These are phyloP conservation scores for Yamagishiella unicocca DNA, from an alignment of 139 green algal species.

Conservation along the genomic window DNA sequence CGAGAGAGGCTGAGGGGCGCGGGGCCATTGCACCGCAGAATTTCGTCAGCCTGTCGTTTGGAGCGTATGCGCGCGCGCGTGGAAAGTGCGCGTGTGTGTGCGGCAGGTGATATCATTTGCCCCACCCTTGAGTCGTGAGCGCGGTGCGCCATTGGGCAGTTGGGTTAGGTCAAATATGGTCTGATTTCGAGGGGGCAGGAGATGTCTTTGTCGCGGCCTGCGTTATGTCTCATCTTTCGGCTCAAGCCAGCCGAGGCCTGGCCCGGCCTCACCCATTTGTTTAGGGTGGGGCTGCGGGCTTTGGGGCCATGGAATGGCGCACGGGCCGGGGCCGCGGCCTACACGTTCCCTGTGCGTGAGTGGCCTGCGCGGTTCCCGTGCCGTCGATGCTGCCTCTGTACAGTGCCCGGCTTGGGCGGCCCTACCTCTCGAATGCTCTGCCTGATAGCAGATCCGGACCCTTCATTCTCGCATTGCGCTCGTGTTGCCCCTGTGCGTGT, in stretches of 20 bases:
- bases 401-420: constrained; percentile 29
- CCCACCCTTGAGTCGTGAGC: constrained; percentile 7
- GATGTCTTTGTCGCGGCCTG: constrained; percentile 14
- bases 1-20: constrained; percentile 17
- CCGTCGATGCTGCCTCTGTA: constrained; percentile 18
- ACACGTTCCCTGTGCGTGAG: constrained; percentile 28
- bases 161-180: constrained; percentile 4
- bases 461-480: constrained; percentile 41
- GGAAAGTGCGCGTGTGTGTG: background rate
- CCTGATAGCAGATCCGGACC: constrained; percentile 9
- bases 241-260: constrained; percentile 13
- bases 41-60: background rate
- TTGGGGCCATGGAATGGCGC: constrained; percentile 36
- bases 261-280: constrained; percentile 8
- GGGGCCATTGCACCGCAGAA: constrained; percentile 1
- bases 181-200: constrained; percentile 11
- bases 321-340: background rate
- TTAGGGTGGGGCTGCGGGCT: constrained; percentile 10
- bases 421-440: constrained; percentile 35
- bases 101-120: background rate
- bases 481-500: constrained; percentile 20
- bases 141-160: constrained; percentile 27
- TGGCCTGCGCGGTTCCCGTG: background rate
- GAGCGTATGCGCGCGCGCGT: background rate
- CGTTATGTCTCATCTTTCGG: background rate